Evolutionary conservation across 1,284 basidiomycete genomes (phyloP), one percentile per base, ranked within the genome.

Genomic region (Leccinum fallax): DNA sequence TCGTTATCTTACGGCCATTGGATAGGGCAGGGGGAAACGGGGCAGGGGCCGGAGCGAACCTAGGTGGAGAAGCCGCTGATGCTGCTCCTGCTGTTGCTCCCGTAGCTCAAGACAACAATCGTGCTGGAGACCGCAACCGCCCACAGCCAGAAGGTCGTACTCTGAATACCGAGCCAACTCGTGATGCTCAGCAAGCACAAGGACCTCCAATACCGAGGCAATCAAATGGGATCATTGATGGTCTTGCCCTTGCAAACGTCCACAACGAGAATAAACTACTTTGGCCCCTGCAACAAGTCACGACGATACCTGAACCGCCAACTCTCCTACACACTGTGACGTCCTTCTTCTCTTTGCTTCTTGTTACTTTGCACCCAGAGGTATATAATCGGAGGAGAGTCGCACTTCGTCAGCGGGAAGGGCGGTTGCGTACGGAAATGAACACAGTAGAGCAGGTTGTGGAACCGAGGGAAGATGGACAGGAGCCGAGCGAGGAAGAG

Each of bases 341-440:
- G 58, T 81, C 84, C 21, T 92, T 93, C 71, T 63, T 85, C 21
- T 73, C 77, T 21, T 73, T 93, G 55, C 76, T 92, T 54, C 53
- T 87, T 52, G 76, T 84, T 26, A 90, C 90, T 26, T 72, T 90
- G 38, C 85, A 90, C 71, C 90, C 90, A 5, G 90, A 89, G 30
- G 78, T 91, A 49, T 92, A 91, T 86, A 86, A 92, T 66, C 83
- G 86, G 61, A 80, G 90, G 65, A 79, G 90, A 53, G 75, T 71
- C 21, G 81, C 81, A 11, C 79, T 93, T 67, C 78, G 85, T 68
- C 80, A 80, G 63, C 77, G 90, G 48, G 90, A 93, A 75, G 87
- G 88, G 4, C 79, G 82, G 36, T 73, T 93, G 24, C 80, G 89
- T 65, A 88, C 85, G 30, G 90, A 92, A 74, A 84, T 83, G 61